Conservation (phyloP, 495 filamentous ascomycete species). For the Pyrenula aspistea region DNA sequence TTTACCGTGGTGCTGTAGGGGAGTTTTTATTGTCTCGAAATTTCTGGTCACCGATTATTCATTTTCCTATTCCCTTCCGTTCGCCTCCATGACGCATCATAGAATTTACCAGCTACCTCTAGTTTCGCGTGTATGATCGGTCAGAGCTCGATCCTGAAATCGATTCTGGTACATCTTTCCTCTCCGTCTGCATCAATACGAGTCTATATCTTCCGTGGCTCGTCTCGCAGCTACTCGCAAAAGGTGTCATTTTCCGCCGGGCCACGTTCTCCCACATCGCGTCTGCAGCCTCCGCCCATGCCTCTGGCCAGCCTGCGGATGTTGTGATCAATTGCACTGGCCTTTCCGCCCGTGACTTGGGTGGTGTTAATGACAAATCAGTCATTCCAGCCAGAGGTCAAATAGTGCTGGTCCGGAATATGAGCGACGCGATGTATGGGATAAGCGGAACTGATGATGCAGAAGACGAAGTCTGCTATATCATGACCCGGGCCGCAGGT, state of each 20-base stretch:
- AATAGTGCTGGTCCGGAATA: conserved; percentile 79
- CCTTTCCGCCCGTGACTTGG: conserved; percentile 56
- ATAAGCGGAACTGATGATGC: conserved; percentile 73
- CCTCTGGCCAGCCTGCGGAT: conserved; percentile 48
- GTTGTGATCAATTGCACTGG: conserved; percentile 85
- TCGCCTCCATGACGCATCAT: too few relatives aligned
- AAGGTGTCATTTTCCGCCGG: conserved; percentile 54
- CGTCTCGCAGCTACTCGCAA: conserved; percentile 56
- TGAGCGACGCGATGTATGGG: conserved; percentile 54
- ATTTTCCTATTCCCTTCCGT: too few relatives aligned
- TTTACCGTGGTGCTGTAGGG: too few relatives aligned
- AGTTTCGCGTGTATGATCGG: conserved; percentile 44
- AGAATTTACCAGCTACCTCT: too few relatives aligned
- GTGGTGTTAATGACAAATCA: conserved; percentile 67
- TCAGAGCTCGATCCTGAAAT: conserved; percentile 45
- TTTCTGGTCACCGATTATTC: too few relatives aligned
- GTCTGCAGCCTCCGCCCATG: conserved; percentile 55
- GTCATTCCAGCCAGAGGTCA: conserved; percentile 77
- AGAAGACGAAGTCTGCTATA: conserved; percentile 68
- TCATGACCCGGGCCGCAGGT: conserved; percentile 80
- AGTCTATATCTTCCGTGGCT: conserved; percentile 82
- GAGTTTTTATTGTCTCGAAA: too few relatives aligned
- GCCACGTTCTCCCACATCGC: conserved; percentile 54
- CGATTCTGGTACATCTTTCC: conserved; percentile 60
- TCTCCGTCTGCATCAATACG: conserved; percentile 83